A percentile compares a stretch with the other conserved stretches of the same genome.
phyloP scores from a whole-genome alignment of 495 filamentous ascomycete species.

The Hyaloscypha hepaticicola region DNA sequence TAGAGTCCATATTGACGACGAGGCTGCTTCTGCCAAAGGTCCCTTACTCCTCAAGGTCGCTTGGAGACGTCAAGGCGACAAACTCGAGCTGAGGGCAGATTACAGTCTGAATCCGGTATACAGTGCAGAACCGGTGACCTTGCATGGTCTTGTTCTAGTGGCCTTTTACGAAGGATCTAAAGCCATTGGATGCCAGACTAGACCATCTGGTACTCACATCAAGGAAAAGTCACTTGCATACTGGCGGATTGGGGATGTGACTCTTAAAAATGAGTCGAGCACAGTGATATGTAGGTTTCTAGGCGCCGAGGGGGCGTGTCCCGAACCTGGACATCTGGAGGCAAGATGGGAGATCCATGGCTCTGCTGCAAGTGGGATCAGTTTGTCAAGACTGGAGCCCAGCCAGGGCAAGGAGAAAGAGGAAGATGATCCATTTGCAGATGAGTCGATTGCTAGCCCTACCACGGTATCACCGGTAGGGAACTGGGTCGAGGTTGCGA shows the following conservation, averaged over 20 bases:
- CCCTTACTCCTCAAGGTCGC: conserved; percentile 76
- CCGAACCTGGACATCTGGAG: conserved; percentile 73
- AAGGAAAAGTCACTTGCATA: conserved; percentile 84
- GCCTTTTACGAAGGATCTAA: conserved; percentile 71
- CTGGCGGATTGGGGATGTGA: conserved; percentile 85
- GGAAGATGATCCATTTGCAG: conserved; percentile 32
- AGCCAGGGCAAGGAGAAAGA: conserved; percentile 32
- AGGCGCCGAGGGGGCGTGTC: conserved; percentile 70
- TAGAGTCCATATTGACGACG: conserved; percentile 75
- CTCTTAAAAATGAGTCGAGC: conserved; percentile 50
- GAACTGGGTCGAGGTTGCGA: conserved; percentile 72
- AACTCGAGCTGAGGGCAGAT: conserved; percentile 77
- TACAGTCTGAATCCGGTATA: conserved; percentile 84
- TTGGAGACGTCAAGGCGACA: conserved; percentile 81
- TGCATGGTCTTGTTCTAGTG: conserved; percentile 81
- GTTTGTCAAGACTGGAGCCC: conserved; percentile 26
- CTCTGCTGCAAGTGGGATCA: conserved; percentile 20
- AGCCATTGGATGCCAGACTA: conserved; percentile 65
- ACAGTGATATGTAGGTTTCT: conserved; percentile 79
- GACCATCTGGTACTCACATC: conserved; percentile 74
- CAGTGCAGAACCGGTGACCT: conserved; percentile 51
- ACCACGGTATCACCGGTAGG: conserved; percentile 40
- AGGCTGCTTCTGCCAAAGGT: conserved; percentile 61
- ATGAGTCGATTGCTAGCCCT: conserved; percentile 23
- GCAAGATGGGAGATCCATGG: conserved; percentile 67